Conservation (phyloP, 2,329 filamentous ascomycete genomes). For the Microsporum canis region DNA sequence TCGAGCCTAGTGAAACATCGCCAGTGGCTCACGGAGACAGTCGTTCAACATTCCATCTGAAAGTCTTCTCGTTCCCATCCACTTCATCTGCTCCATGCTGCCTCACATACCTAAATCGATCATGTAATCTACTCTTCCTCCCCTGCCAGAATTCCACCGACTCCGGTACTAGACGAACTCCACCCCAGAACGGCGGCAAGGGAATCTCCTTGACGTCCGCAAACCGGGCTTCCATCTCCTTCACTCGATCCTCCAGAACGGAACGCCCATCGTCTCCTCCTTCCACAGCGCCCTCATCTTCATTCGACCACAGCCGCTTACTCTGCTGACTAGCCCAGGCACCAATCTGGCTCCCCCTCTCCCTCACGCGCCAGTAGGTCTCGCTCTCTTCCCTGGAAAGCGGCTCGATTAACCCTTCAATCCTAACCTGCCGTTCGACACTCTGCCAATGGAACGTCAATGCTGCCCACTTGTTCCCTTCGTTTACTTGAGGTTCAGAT, state of each 20-base stretch:
- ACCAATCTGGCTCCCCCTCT: slow-evolving; percentile 71
- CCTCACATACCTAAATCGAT: slow-evolving; percentile 77
- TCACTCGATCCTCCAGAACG: slow-evolving; percentile 65
- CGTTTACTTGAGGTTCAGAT: slow-evolving; percentile 4
- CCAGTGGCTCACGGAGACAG: slow-evolving; percentile 26
- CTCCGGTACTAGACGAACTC: slow-evolving; percentile 72
- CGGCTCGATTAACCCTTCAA: slow-evolving; percentile 66
- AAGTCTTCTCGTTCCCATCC: slow-evolving; percentile 41
- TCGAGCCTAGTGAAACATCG: not conserved
- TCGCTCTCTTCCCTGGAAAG: slow-evolving; percentile 60
- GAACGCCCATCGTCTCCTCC: slow-evolving; percentile 55
- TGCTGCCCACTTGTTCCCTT: slow-evolving; percentile 60
- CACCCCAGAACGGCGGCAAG: slow-evolving; percentile 90
- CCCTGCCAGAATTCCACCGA: slow-evolving; percentile 95
- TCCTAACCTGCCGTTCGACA: slow-evolving; percentile 77
- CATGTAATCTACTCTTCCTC: slow-evolving; percentile 76
- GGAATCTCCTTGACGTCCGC: slow-evolving; percentile 67
- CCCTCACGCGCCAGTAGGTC: slow-evolving; percentile 52
- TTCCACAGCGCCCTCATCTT: slow-evolving; percentile 21
- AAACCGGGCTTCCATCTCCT: slow-evolving; percentile 65
- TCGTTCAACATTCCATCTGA: slow-evolving; percentile 30
- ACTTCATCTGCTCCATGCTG: slow-evolving; percentile 41
- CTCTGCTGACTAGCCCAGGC: slow-evolving; percentile 93
- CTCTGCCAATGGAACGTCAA: slow-evolving; percentile 86
- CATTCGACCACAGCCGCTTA: slow-evolving; percentile 48